These are phyloP conservation scores for Paramecium primaurelia DNA, from an alignment of 73 alveolate genomes.

Conservation along the genomic window DNA sequence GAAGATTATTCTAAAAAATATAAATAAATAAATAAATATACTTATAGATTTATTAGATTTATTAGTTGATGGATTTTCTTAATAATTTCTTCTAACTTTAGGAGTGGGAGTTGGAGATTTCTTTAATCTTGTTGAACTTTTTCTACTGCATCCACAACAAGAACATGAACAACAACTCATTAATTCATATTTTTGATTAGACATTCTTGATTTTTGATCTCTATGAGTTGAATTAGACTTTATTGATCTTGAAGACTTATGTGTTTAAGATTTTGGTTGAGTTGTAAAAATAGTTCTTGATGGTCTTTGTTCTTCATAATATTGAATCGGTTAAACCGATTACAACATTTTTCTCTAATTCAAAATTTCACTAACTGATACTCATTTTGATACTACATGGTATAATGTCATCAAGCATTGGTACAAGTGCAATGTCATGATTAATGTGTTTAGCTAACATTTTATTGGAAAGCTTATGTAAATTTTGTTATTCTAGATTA, in stretches of 20 bases:
- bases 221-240: background rate
- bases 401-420: background rate
- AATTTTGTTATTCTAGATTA: background rate
- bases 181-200: background rate
- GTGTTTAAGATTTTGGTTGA: background rate
- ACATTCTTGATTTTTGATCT: background rate
- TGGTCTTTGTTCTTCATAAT: background rate
- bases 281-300: background rate
- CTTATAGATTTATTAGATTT: background rate
- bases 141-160: slow-evolving; percentile 3
- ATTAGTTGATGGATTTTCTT: background rate
- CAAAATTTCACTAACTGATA: slow-evolving; percentile 8
- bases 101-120: slow-evolving; percentile 8
- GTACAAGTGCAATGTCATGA: background rate
- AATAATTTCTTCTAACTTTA: background rate
- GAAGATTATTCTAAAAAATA: background rate
- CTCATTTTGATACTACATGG: slow-evolving; percentile 4
- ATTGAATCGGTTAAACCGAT: background rate
- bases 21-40: background rate
- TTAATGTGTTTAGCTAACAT: background rate
- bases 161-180: slow-evolving; percentile 26
- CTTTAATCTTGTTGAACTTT: background rate
- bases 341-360: background rate
- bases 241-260: background rate
- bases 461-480: background rate